Conservation (phyloP, 495 filamentous ascomycete species). For the Penicillium arizonense region DNA sequence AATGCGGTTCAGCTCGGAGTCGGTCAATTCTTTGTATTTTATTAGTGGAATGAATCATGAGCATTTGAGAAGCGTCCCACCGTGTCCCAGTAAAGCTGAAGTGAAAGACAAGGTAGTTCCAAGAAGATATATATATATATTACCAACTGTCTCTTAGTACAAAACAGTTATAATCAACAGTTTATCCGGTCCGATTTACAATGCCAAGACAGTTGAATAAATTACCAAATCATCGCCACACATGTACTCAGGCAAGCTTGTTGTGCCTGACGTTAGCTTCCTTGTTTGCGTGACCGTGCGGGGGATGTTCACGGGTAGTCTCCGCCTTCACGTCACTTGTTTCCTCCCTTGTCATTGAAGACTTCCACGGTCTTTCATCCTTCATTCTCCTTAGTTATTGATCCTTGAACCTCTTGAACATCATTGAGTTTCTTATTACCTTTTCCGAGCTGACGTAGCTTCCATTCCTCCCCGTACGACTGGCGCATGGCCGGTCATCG, state of each 20-base stretch:
- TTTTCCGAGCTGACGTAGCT: slow-evolving; percentile 6
- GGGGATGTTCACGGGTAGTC: slow-evolving; percentile 17
- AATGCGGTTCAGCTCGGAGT: slow-evolving; percentile 6
- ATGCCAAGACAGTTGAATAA: too few species aligned
- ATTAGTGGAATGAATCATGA: slow-evolving; percentile 2
- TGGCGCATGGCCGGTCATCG: slow-evolving; percentile 9
- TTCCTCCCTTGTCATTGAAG: not conserved
- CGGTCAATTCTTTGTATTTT: slow-evolving; percentile 7
- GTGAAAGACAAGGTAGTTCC: too few species aligned
- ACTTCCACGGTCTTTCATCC: not conserved
- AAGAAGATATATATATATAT: too few species aligned
- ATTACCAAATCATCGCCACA: not conserved
- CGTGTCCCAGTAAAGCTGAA: too few species aligned
- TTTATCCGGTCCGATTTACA: too few species aligned
- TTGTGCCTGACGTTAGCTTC: slow-evolving; percentile 19
- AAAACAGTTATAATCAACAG: too few species aligned
- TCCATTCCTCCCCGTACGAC: slow-evolving; percentile 5
- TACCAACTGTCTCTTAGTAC: too few species aligned
- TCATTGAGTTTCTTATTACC: not conserved
- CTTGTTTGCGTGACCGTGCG: slow-evolving; percentile 9
- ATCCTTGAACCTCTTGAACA: not conserved
- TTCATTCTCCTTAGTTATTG: not conserved
- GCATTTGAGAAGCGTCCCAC: not conserved
- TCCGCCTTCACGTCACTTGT: slow-evolving; percentile 22
- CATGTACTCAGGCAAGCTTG: not conserved